Evolutionary conservation across 768 basidiomycete species (phyloP), one percentile per base, ranked within the genome.

Genomic region (Cantharellus anzutake): DNA sequence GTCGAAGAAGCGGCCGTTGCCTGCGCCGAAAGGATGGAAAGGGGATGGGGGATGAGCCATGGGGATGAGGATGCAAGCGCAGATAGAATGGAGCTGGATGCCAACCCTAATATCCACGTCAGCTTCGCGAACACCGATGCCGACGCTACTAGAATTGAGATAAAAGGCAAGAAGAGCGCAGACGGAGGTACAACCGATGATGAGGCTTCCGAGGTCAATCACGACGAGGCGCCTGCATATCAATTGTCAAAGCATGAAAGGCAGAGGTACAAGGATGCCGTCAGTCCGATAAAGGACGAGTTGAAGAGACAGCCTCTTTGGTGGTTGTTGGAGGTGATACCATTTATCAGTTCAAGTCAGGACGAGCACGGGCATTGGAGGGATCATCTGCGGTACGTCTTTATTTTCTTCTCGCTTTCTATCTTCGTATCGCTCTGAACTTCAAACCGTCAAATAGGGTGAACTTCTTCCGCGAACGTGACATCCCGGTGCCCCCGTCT

Each of bases 11-110:
- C 20, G 20, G 20, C 20, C 20, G 20, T 29, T 29, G 20, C 20
- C 20, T 29, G 20, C 20, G 20, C 20, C 20, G 20, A 29, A 29
- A 29, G 20, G 20, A 29, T 1, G 1, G 20, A 29, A 29, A 29
- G 20, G 20, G 20, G 1, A 29, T 29, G 20, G 20, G 20, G 20
- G 20, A 29, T 29, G 20, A 2, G 76, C 84, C 63, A 68, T 73
- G 58, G 72, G 74, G 0, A 74, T 71, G 0, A 69, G 73, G 59
- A 72, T 72, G 4, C 74, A 88, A 3, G 70, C 78, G 1, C 75
- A 84, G 64, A 79, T 85, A 63, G 70, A 79, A n/a, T 71, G 88
- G 38, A 77, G 78, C 39, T 89, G 83, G 83, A 84, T 35, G 34
- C 52, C 11, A 35, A 55, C 11, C 52, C 52, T 11, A 14, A 55